These are phyloP conservation scores for Colletotrichum sp. DNA, from an alignment of 2,329 filamentous ascomycete genomes.

Conservation along the genomic window DNA sequence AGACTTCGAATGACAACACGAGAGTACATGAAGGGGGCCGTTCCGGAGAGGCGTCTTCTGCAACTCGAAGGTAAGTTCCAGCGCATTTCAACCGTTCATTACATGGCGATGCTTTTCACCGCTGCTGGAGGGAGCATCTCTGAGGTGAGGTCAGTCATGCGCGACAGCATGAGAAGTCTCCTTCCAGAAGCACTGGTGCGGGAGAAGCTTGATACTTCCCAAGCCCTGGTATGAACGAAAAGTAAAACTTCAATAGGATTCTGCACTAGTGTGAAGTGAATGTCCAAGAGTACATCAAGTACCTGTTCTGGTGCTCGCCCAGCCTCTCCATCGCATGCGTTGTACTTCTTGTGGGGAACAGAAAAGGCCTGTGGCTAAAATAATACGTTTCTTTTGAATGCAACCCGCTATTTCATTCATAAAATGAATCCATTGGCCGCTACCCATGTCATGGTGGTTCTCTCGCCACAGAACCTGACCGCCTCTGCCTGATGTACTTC, in stretches of 20 bases:
- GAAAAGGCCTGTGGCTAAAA: neutral
- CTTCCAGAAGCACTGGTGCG: neutral
- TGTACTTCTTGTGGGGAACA: neutral
- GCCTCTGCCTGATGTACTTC: neutral
- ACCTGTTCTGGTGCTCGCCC: too few species aligned
- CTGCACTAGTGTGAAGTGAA: neutral
- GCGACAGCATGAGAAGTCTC: neutral
- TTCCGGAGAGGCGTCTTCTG: neutral
- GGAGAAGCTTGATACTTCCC: neutral
- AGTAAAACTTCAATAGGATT: neutral
- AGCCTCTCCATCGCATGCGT: too few species aligned
- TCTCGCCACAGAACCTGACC: neutral
- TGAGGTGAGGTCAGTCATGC: neutral
- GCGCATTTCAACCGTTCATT: neutral
- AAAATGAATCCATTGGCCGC: neutral
- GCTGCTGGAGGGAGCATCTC: neutral
- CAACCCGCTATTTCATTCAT: neutral
- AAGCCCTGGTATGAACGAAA: neutral
- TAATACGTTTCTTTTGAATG: neutral
- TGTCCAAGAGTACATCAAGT: neutral
- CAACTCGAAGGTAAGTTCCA: neutral
- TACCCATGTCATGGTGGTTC: neutral
- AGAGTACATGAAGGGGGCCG: neutral
- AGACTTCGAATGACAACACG: neutral
- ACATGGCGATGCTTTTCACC: neutral